A percentile compares a stretch with the other conserved stretches of the same genome.
Evolutionary conservation across 2,329 filamentous ascomycete species (phyloP).

Genomic region (Colletotrichum sp.): DNA sequence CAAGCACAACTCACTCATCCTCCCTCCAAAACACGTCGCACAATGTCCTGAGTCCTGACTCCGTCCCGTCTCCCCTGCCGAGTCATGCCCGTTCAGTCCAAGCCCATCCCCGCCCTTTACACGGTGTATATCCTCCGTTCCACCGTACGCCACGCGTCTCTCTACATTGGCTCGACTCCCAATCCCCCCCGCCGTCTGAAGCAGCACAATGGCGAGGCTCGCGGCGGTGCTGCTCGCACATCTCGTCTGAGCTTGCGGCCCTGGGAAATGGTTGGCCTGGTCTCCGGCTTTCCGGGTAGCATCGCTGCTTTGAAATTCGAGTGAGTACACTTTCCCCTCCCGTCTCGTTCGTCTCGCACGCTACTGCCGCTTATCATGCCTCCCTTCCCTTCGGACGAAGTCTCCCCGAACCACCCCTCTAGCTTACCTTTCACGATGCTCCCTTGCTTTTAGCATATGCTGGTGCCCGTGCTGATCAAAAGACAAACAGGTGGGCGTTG

Average conservation of each 20-base stretch:
- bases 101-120: constrained; percentile 85
- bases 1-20: neutral
- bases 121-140: constrained; percentile 93
- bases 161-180: constrained; percentile 93
- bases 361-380: neutral
- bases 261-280: constrained; percentile 89
- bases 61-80: constrained; percentile 7
- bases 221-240: constrained; percentile 83
- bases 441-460: neutral
- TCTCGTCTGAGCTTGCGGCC: constrained; percentile 72
- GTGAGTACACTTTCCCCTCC: constrained; percentile 46
- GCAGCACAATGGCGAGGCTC: constrained; percentile 88
- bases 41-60: constrained; percentile 16
- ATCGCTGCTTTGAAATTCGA: constrained; percentile 93
- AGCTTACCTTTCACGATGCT: neutral
- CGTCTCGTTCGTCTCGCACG: neutral
- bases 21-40: constrained; percentile 10
- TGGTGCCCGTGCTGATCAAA: neutral
- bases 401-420: neutral
- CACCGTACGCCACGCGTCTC: constrained; percentile 69
- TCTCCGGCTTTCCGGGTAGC: constrained; percentile 87
- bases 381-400: constrained; percentile 5
- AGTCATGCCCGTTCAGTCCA: constrained; percentile 47
- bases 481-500: constrained; percentile 79
- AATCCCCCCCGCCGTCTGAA: constrained; percentile 83